Base-by-base conservation (phyloP, 768 basidiomycete species). In the Postia placenta region DNA sequence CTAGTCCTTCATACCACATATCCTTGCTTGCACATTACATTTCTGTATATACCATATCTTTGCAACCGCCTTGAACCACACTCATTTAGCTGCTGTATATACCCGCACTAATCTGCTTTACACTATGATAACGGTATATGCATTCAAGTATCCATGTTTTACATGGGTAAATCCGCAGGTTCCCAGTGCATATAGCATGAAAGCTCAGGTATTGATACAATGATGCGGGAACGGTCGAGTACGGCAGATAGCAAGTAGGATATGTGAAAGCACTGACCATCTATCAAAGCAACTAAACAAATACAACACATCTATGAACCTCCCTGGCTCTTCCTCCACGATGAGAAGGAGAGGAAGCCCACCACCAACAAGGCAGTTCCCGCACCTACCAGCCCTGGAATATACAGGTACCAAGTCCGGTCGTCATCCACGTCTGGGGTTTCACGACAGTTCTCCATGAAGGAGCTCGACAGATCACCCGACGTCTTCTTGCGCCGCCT, bases 281-380 rank as follows among this genome's bases (percentile, higher is more conserved):
- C 38, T 20, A 22, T 17, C 33, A 35, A 35, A 14, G 14, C 42
- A 26, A n/a, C 42, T 27, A 26, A 25, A n/a, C 24, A 27, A 15
- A n/a, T 27, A 27, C 24, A 26, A 20, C 17, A 5, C 19, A n/a
- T 26, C 28, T 23, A 33, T 36, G 45, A 45, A 37, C 38, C 27
- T 36, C 52, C 59, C 52, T 68, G 67, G 22, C 59, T 64, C 54
- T 62, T 67, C 48, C 65, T 56, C 67, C 67, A 69, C 11, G 67
- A 65, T 30, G 86, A 86, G 62, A 91, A 79, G 53, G 87, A 86
- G 55, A 91, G 65, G 5, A 84, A 84, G 2, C 87, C 86, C 19
- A 90, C 81, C 28, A 89, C 84, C 37, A 89, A 72, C 48, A 91
- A 60, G 38, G 88, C 88, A 19, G 87, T 89, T n/a, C 87, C 88